Conservation (phyloP, 1,284 basidiomycete species). For the Cystobasidium sp. region DNA sequence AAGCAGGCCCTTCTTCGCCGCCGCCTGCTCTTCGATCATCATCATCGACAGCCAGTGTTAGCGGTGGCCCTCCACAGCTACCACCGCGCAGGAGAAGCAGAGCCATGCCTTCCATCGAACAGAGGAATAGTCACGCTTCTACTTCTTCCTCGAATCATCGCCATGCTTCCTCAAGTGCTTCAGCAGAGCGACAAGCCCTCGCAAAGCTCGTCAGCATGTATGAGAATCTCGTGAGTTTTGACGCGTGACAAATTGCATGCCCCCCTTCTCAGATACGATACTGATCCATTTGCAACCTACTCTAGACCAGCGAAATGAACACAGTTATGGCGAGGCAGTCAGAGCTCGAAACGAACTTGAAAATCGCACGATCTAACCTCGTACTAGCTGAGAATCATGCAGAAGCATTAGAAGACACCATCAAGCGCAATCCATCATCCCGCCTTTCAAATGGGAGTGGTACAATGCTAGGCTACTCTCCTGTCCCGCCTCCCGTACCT, state of each 20-base stretch:
- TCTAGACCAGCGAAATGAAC: slow-evolving; percentile 47
- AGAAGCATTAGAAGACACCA: slow-evolving; percentile 52
- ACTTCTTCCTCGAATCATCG: background rate
- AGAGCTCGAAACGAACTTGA: slow-evolving; percentile 52
- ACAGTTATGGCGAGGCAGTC: slow-evolving; percentile 44
- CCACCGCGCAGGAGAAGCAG: slow-evolving; percentile 18
- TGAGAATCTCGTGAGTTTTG: slow-evolving; percentile 31
- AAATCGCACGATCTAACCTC: slow-evolving; percentile 53
- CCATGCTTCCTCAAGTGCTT: slow-evolving; percentile 6
- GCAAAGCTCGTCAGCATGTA: slow-evolving; percentile 42
- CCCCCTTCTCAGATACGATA: background rate
- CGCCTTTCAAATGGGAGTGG: slow-evolving; percentile 28
- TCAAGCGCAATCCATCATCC: slow-evolving; percentile 45
- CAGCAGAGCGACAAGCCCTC: slow-evolving; percentile 25
- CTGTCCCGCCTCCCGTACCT: slow-evolving; percentile 17
- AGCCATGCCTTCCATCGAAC: background rate
- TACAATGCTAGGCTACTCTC: slow-evolving; percentile 26
- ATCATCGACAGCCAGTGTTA: background rate
- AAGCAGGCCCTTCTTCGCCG: slow-evolving; percentile 27
- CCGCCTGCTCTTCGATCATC: slow-evolving; percentile 21
- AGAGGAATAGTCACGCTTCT: background rate
- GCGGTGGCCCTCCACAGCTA: slow-evolving; percentile 1
- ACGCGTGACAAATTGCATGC: background rate
- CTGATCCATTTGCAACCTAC: background rate
- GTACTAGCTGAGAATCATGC: slow-evolving; percentile 52